A percentile compares a stretch with the other conserved stretches of the same genome.
These are phyloP conservation scores for Mollisiaceae sp. DNA, from an alignment of 2,329 filamentous ascomycete species.

Conservation along the genomic window DNA sequence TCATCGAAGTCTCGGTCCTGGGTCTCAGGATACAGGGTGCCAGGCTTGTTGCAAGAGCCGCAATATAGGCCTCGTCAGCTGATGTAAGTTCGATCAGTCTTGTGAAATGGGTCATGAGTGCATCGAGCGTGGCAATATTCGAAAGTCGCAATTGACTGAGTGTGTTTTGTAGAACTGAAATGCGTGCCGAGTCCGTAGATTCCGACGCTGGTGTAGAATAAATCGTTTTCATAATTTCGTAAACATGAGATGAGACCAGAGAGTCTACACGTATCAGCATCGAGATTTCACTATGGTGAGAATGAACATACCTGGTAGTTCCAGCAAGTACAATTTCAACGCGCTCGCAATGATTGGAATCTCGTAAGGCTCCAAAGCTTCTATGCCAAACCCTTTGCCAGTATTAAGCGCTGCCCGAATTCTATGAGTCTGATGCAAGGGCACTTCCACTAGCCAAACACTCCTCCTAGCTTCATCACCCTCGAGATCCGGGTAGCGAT, in stretches of 20 bases:
- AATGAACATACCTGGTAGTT: conserved; percentile 78
- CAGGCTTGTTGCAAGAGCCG: conserved; percentile 73
- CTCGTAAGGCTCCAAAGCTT: conserved; percentile 85
- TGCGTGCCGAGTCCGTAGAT: conserved; percentile 75
- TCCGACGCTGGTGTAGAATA: conserved; percentile 84
- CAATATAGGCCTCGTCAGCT: conserved; percentile 85
- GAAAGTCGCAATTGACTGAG: conserved; percentile 92
- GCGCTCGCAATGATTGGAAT: conserved; percentile 92
- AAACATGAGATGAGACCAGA: conserved; percentile 96
- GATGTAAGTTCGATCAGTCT: conserved; percentile 95
- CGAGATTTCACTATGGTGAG: not conserved
- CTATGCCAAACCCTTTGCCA: conserved; percentile 77
- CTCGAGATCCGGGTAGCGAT: conserved; percentile 96
- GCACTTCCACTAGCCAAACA: conserved; percentile 95
- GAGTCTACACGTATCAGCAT: conserved; percentile 67
- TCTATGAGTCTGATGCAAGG: conserved; percentile 81
- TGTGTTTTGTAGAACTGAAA: conserved; percentile 93
- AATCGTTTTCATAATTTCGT: conserved; percentile 98
- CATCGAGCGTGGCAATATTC: conserved; percentile 98
- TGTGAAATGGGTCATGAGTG: conserved; percentile 97
- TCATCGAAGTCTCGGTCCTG: conserved; percentile 84
- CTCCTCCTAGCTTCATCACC: conserved; percentile 90
- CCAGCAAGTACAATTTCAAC: conserved; percentile 91
- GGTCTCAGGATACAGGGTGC: conserved; percentile 89
- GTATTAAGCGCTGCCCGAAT: conserved; percentile 85